Base-by-base conservation (phyloP, 768 basidiomycete genomes). In the Tulasnella sp. region DNA sequence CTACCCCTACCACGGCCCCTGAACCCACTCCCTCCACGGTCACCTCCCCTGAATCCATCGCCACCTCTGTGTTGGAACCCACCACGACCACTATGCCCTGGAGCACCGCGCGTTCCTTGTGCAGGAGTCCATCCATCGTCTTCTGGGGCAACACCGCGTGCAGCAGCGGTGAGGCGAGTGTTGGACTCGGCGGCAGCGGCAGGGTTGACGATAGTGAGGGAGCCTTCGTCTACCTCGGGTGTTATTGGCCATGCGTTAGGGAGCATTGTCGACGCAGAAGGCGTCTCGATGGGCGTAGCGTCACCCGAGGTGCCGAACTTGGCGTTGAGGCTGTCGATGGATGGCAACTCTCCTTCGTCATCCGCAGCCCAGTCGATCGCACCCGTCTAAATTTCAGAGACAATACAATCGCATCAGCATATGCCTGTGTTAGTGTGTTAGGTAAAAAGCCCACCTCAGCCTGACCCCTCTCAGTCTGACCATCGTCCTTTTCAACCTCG, bases 341-440 rank as follows among this genome's bases (percentile, higher is more conserved):
- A 75, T n/a, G 89, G 88, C 15, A 91, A 78, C 4, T 79, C 86
- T 17, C 76, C 80, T 63, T 85, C 84, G n/a, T 88, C 85, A 58
- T 88, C 86, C 15, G 88, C 64, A n/a, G 64, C 86, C 88, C 89
- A 91, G 70, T 91, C 84, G 58, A 91, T 76, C 26, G 80, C 44
- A 56, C 44, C 41, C 8, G 51, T 42, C 42, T 44, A 23, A 72
- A n/a, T 53, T 13, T 38, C 15, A 32, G n/a, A 5, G 45, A 19
- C 5, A n/a, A 19, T 48, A 7, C 8, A 7, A 27, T 19, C n/a
- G 5, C 45, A 48, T 5, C 26, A 19, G 26, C n/a, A 5, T 7
- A 19, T 19, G 7, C 45, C 45, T 5, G 45, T 5, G 19, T 21
- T n/a, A 19, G 19, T 19, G 5, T n/a, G n/a, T 48, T 7, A 27